Evolutionary conservation across 345 rosid species (phyloP).

Genomic region (Sisymbrium irio): DNA sequence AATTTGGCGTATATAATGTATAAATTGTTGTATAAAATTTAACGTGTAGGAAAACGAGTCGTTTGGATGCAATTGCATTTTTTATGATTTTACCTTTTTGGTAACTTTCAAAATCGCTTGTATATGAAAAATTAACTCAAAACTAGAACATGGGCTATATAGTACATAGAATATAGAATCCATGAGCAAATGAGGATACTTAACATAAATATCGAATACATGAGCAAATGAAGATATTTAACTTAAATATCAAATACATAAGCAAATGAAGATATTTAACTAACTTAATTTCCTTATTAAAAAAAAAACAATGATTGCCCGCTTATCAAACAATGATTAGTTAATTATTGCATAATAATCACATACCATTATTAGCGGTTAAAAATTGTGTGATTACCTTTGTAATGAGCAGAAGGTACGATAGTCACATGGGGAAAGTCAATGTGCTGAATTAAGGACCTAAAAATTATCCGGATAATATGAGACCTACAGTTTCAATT

Average conservation of each 20-base stretch:
- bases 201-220: not conserved
- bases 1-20: too few species aligned
- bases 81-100: too few species aligned
- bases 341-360: constrained; percentile 12
- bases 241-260: not conserved
- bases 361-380: constrained; percentile 12
- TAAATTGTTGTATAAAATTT: too few species aligned
- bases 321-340: constrained; percentile 25
- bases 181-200: not conserved
- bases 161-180: not conserved
- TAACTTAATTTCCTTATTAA: not conserved
- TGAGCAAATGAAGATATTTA: not conserved
- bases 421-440: constrained; percentile 33
- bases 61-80: too few species aligned
- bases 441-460: constrained; percentile 12
- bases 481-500: constrained; percentile 31
- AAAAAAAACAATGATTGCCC: not conserved
- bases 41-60: too few species aligned
- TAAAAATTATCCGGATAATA: constrained; percentile 14
- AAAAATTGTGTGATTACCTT: constrained; percentile 12
- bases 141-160: too few species aligned
- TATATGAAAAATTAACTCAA: too few species aligned
- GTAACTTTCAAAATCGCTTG: too few species aligned
- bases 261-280: not conserved
- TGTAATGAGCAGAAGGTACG: constrained; percentile 13